Conservation (phyloP, 2,329 filamentous ascomycete species). For the Ilyonectria mors-panacis region DNA sequence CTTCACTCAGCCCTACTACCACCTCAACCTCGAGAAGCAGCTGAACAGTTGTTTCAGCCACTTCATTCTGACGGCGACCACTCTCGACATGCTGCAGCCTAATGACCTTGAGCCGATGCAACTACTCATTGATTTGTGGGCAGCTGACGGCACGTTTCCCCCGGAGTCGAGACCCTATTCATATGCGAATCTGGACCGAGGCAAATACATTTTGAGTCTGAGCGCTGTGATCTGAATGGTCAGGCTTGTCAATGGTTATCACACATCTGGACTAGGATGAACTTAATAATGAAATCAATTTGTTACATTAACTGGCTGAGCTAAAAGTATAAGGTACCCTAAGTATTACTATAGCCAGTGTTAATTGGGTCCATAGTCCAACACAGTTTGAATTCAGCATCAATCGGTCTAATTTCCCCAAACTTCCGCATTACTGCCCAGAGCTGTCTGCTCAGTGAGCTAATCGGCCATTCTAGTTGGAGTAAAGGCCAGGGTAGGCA, state of each 20-base stretch:
- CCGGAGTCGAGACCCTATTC: slow-evolving; percentile 76
- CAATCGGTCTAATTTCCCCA: neutral
- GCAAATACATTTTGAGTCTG: slow-evolving; percentile 13
- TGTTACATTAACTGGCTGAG: too few species aligned
- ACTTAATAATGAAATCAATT: neutral
- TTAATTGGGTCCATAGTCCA: too few species aligned
- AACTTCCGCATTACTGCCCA: neutral
- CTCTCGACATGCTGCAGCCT: slow-evolving; percentile 84
- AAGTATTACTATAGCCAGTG: too few species aligned
- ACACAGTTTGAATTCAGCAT: too few species aligned
- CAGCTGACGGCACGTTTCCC: slow-evolving; percentile 87
- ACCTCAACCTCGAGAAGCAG: slow-evolving; percentile 83
- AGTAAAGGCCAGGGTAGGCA: slow-evolving; percentile 9
- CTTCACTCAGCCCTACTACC: slow-evolving; percentile 85
- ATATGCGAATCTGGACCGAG: slow-evolving; percentile 67
- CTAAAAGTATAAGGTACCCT: too few species aligned
- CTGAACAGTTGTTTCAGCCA: slow-evolving; percentile 89
- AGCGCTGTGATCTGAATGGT: neutral
- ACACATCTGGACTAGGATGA: neutral
- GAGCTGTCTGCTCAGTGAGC: neutral
- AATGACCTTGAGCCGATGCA: slow-evolving; percentile 96
- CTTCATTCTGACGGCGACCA: slow-evolving; percentile 83
- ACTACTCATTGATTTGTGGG: slow-evolving; percentile 90
- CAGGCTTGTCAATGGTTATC: neutral
- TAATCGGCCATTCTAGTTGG: neutral